Evolutionary conservation across 192 early-diverging fungal species (phyloP).

Genomic region (Entomortierella chlamydospora): DNA sequence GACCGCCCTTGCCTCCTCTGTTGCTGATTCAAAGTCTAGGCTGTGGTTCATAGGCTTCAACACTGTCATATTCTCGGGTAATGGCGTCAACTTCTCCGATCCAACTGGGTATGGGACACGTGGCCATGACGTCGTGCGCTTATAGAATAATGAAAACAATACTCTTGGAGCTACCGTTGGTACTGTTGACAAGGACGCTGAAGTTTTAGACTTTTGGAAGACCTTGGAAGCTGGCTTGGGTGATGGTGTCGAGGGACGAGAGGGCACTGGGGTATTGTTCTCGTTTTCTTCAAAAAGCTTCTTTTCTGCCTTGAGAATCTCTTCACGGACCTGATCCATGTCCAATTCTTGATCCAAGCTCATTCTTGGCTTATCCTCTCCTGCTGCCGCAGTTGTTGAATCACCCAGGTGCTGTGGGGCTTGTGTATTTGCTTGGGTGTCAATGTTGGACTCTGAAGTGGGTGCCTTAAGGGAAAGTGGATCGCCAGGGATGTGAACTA

Average conservation of each 20-base stretch:
- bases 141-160: slow-evolving; percentile 59
- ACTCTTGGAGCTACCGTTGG: slow-evolving; percentile 31
- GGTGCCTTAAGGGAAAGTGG: slow-evolving; percentile 39
- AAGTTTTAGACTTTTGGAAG: slow-evolving; percentile 41
- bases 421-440: neutral
- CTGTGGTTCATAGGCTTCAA: slow-evolving; percentile 56
- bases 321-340: slow-evolving; percentile 46
- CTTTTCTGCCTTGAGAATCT: slow-evolving; percentile 43
- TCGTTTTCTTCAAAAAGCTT: slow-evolving; percentile 37
- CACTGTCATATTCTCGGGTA: slow-evolving; percentile 61
- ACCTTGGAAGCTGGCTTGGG: slow-evolving; percentile 26
- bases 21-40: slow-evolving; percentile 61
- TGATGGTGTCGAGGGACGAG: slow-evolving; percentile 23
- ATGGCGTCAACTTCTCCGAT: slow-evolving; percentile 31
- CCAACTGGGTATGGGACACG: slow-evolving; percentile 35
- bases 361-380: slow-evolving; percentile 34
- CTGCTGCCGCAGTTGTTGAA: slow-evolving; percentile 8
- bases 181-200: slow-evolving; percentile 1
- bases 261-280: slow-evolving; percentile 21
- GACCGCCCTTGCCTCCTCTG: slow-evolving; percentile 54
- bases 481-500: slow-evolving; percentile 54
- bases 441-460: neutral
- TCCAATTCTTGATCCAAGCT: slow-evolving; percentile 52
- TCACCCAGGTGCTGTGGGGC: slow-evolving; percentile 19
- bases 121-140: slow-evolving; percentile 48